These are phyloP conservation scores for Apocynum venetum DNA, from an alignment of 257 asterid species.

Conservation along the genomic window DNA sequence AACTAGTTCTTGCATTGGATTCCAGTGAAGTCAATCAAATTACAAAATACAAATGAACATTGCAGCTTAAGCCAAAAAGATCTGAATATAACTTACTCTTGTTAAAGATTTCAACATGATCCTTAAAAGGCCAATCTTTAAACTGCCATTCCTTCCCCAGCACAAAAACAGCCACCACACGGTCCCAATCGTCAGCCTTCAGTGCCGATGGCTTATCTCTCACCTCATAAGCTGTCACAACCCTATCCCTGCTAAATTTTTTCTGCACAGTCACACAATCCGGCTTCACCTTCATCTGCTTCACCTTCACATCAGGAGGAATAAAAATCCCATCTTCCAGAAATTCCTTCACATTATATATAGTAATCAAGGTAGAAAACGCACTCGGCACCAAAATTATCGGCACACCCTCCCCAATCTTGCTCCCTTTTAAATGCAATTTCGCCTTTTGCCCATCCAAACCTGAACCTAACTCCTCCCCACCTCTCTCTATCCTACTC, in stretches of 20 bases:
- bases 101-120: constrained; percentile 89
- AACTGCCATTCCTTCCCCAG: constrained; percentile 99
- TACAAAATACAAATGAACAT: constrained; percentile 6
- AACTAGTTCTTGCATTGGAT: not conserved
- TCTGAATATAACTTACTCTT: constrained; percentile 53
- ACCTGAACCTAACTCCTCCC: constrained; percentile 41
- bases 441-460: constrained; percentile 61
- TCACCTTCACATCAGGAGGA: constrained; percentile 82
- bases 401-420: constrained; percentile 95
- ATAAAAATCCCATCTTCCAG: constrained; percentile 93
- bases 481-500: constrained; percentile 74
- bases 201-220: constrained; percentile 92
- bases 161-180: constrained; percentile 96
- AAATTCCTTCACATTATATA: constrained; percentile 91
- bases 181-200: constrained; percentile 95
- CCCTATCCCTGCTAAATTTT: constrained; percentile 95
- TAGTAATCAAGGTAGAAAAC: constrained; percentile 80
- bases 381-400: constrained; percentile 96
- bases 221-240: constrained; percentile 93
- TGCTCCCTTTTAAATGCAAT: constrained; percentile 55
- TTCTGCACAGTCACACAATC: constrained; percentile 98
- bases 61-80: not conserved
- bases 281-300: constrained; percentile 80
- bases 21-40: not conserved
- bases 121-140: constrained; percentile 97